Evolutionary conservation across 2,329 filamentous ascomycete species (phyloP), one percentile per base, ranked within the genome.

Genomic region (Calcarisporium arbuscula): DNA sequence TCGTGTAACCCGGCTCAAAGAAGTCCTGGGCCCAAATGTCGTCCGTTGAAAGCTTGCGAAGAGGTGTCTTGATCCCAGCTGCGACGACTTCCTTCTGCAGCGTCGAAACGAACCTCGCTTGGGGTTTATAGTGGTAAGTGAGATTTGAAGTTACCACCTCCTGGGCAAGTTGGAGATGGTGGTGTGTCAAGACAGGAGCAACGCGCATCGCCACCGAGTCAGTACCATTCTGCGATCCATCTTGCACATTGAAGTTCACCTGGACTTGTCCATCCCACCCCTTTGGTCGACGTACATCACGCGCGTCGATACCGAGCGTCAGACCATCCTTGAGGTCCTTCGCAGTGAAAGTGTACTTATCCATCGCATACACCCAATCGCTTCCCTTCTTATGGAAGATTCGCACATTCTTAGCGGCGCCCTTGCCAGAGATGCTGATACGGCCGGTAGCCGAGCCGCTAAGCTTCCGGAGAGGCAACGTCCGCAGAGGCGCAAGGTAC

Each of bases 11-110:
- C 0, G 61, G 53, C 41, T 64, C 59, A 19, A 65, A 38, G 23
- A 60, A 53, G 34, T 66, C 61, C 38, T 64, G 61, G 2, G 52
- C 48, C 61, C 60, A 65, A 28, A 54, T 44, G 37, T 63, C 57
- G 19, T 37, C 41, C 2, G 36, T 32, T 15, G 50, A 41, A 36
- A 61, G 38, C 4, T 41, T 30, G 8, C 46, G 34, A 1, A 57
- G 32, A 0, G 50, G 44, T 6, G 42, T 28, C 11, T 43, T 10
- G 4, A 53, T 35, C 2, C 45, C 43, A 2, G 48, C 39, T 2
- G 34, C 19, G 1, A 30, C 32, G 3, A 43, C 39, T 12, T 42
- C 30, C 6, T 34, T 23, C 16, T 36, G 28, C 7, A 57, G 25
- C 18, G 45, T 28, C 19, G 35, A 19, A 12, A 46, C 42, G 40